Evolutionary conservation across 2,329 filamentous ascomycete species (phyloP), one percentile per base, ranked within the genome.

Genomic region (Rutstroemia sp.): DNA sequence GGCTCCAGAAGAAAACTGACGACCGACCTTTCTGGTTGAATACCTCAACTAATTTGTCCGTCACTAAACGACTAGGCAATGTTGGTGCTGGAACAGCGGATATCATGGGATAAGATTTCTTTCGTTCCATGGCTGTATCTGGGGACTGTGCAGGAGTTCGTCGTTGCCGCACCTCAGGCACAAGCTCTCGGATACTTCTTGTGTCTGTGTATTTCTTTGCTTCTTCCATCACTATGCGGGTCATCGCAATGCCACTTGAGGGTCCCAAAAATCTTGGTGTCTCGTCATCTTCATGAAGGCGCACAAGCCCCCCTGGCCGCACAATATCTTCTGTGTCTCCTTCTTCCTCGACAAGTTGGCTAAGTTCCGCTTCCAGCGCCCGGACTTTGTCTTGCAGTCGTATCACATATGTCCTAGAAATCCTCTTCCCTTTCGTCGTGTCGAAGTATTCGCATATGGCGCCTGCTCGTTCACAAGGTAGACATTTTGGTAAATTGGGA

Each of bases 381-480:
- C 86, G 85, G 44, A 96, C 91, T 68, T 84, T 89, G 63, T 95
- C 88, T 71, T 96, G 91, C 23, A 99, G 82, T 65, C 87, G 88
- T 59, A 96, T 87, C 58, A 99, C 94, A 75, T 97, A 97, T 67
- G 87, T 88, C 60, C 94, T 86, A 60, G 90, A 89, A 65, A 97
- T 90, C 68, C 88, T 92, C 66, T 83, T 84, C 60, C 88, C 87
- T 71, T 92, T 94, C 51, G 87, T 80, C 30, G 91, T 90, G 73
- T 99, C 94, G 71, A 88, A 95, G 75, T 97, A 99, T 69, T 96
- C 92, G 79, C 94, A 99, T 59, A 84, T 81, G 30, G 91, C 90
- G 67, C 92, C 92, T 61, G 89, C 92, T 64, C 92, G 83, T 73
- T 96, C 91, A 75, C 94, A 99, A 21, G 92, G 92, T 17, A 89